Evolutionary conservation across 371 early-diverging fungal genomes (phyloP), one percentile per base, ranked within the genome.

Genomic region (Mucor circinelloides): DNA sequence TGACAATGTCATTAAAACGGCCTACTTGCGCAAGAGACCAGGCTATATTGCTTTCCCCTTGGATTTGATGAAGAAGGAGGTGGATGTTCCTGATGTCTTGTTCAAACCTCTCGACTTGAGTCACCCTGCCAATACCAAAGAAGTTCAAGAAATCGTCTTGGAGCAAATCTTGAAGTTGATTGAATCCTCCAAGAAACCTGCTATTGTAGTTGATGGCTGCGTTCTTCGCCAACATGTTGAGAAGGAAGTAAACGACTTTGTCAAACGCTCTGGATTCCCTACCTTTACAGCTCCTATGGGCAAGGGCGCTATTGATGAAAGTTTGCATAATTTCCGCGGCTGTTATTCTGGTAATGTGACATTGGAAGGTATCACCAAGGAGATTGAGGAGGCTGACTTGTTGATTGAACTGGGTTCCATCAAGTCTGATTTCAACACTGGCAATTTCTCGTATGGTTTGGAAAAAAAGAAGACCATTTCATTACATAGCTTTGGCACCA

Each of bases 351-450:
- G 77, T 34, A 63, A 69, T 19, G 70, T 77, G 28, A 69, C 73
- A 12, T 48, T 77, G 23, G 68, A 64, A 21, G 69, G 70, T 25
- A 64, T 82, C 21, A 58, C 50, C 58, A 57, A 73, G 12, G 81
- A 79, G 38, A 73, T 86, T 15, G 67, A 75, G 46, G 19, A 66
- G 10, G 55, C 78, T 10, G 84, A 86, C 50, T 63, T 83, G 46
- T 72, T 86, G 25, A 55, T 86, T 21, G 75, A 77, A 27, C 46
- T 86, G 32, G 85, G 85, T 6, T 62, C 80, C 9, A 61, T 85
- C 64, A 74, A 79, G 42, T 69, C 80, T 40, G 87, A 86, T 68
- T 83, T 80, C 67, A 86, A 86, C 60, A 85, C 84, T 6, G 87
- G 83, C 58, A 79, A 78, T 23, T 85, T 80, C 68, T 69, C 81